Evolutionary conservation across 2,329 filamentous ascomycete genomes (phyloP).

Genomic region (Parascedosporium putredinis): DNA sequence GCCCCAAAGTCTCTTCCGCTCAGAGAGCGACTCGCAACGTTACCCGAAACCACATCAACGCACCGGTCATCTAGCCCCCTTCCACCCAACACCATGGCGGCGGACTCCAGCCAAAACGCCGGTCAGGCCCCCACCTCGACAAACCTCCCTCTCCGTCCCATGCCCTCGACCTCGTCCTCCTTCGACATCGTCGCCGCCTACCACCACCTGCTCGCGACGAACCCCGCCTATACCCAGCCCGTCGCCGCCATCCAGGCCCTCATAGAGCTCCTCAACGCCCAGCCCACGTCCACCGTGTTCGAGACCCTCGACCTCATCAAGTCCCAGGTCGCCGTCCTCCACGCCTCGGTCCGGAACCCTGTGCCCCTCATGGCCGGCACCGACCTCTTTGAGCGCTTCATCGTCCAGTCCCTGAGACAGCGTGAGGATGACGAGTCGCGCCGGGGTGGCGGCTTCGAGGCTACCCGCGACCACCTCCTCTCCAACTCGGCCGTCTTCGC

Average conservation of each 20-base stretch:
- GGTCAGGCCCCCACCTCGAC: conserved; percentile 8
- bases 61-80: no score
- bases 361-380: conserved; percentile 89
- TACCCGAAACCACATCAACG: no score
- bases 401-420: conserved; percentile 63
- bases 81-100: not conserved
- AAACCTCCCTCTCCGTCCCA: conserved; percentile 16
- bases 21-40: no score
- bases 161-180: conserved; percentile 13
- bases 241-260: conserved; percentile 89
- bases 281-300: conserved; percentile 75
- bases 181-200: conserved; percentile 46
- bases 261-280: conserved; percentile 73
- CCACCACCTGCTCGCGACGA: conserved; percentile 43
- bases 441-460: conserved; percentile 52
- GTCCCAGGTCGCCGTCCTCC: conserved; percentile 66
- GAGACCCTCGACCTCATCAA: conserved; percentile 85
- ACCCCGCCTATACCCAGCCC: conserved; percentile 86
- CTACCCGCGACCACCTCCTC: conserved; percentile 72
- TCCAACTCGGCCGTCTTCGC: conserved; percentile 83
- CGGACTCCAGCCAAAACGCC: not conserved
- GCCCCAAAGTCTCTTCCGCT: not conserved
- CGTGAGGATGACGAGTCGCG: conserved; percentile 22
- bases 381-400: conserved; percentile 89
- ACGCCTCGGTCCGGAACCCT: conserved; percentile 71